phyloP scores from a whole-genome alignment of 805 yeast species.

The Saccharomycopsis amapae region DNA sequence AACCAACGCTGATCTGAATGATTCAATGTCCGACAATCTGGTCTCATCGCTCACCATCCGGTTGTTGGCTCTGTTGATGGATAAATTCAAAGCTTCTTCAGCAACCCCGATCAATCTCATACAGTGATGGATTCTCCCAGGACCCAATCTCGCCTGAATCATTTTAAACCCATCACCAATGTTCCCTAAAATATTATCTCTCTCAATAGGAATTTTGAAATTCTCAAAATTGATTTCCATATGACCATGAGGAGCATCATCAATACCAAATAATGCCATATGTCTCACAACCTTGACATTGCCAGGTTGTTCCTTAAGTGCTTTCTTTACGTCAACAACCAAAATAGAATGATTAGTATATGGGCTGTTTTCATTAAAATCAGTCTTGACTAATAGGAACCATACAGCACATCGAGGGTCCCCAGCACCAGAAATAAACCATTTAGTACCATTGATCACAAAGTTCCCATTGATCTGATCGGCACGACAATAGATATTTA shows the following conservation, averaged over 20 bases:
- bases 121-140: constrained; percentile 67
- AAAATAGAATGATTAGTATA: constrained; percentile 52
- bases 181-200: constrained; percentile 30
- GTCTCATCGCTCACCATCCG: constrained; percentile 37
- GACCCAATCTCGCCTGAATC: constrained; percentile 59
- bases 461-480: constrained; percentile 25
- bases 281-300: constrained; percentile 44
- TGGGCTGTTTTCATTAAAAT: constrained; percentile 25
- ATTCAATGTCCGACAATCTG: constrained; percentile 46
- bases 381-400: constrained; percentile 28
- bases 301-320: constrained; percentile 37
- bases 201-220: constrained; percentile 38
- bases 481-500: constrained; percentile 35
- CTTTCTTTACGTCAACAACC: constrained; percentile 44
- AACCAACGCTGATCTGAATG: constrained; percentile 43
- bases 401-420: constrained; percentile 48
- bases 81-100: constrained; percentile 43
- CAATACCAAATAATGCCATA: constrained; percentile 48
- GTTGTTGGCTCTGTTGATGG: constrained; percentile 44
- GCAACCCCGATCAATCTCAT: constrained; percentile 60
- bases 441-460: constrained; percentile 53
- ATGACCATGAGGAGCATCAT: constrained; percentile 71
- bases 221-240: constrained; percentile 48
- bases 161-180: constrained; percentile 57
- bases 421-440: constrained; percentile 70